Percentiles rank a stretch among this genome's conserved stretches.
These are phyloP conservation scores for Fusarium sarcochroum DNA, from an alignment of 2,329 filamentous ascomycete genomes.

Conservation along the genomic window DNA sequence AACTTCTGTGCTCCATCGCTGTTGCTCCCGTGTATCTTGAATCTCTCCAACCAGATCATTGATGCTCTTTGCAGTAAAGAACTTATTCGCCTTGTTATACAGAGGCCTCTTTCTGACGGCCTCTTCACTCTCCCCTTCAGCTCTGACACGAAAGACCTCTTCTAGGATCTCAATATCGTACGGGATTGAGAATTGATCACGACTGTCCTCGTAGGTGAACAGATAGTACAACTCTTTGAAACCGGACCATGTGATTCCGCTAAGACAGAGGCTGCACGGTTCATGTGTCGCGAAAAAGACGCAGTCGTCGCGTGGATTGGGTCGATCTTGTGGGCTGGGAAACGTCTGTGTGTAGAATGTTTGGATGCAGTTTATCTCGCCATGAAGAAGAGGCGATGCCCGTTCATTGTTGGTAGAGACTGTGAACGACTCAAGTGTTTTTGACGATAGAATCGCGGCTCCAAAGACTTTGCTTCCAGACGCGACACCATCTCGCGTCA, in stretches of 20 bases:
- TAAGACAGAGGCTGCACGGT: conserved; percentile 70
- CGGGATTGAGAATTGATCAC: conserved; percentile 68
- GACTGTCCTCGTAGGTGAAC: conserved; percentile 71
- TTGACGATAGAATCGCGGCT: conserved; percentile 65
- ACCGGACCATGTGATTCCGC: conserved; percentile 70
- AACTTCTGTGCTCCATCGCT: conserved; percentile 58
- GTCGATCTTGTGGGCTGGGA: conserved; percentile 54
- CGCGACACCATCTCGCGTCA: conserved; percentile 64
- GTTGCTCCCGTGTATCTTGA: conserved; percentile 52
- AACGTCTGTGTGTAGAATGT: conserved; percentile 63
- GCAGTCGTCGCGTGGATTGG: conserved; percentile 61
- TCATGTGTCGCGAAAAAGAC: conserved; percentile 72
- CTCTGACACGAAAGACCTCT: conserved; percentile 66
- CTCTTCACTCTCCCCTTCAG: conserved; percentile 55
- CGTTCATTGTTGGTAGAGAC: conserved; percentile 70
- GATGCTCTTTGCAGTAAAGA: conserved; percentile 63
- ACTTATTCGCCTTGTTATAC: conserved; percentile 70
- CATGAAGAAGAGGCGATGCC: conserved; percentile 68
- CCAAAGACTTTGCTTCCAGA: conserved; percentile 71
- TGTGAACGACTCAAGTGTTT: conserved; percentile 59
- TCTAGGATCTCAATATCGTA: conserved; percentile 71
- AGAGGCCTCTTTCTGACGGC: conserved; percentile 58
- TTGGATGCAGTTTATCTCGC: conserved; percentile 73
- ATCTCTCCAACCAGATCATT: conserved; percentile 58
- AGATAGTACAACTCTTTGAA: conserved; percentile 70